Conservation (phyloP, 768 basidiomycete species). For the Pisolithus albus region DNA sequence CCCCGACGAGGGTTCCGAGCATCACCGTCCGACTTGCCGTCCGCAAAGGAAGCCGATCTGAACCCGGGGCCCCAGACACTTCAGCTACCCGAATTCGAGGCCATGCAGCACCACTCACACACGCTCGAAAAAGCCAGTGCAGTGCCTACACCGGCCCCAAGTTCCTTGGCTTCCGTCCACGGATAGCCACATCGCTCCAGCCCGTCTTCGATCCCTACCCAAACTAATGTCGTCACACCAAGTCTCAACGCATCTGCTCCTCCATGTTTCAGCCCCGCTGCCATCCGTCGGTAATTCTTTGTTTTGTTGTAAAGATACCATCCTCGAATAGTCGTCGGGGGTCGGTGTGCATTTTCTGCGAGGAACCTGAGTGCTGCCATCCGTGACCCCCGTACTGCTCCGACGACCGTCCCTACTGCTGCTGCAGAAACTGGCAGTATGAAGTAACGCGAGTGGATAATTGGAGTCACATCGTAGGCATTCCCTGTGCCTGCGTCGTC, state of each 20-base stretch:
- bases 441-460: conserved; percentile 44
- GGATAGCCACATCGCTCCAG: conserved; percentile 30
- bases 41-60: conserved; percentile 56
- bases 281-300: conserved; percentile 83
- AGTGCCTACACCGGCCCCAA: conserved; percentile 62
- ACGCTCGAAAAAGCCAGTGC: conserved; percentile 51
- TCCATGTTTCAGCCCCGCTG: conserved; percentile 64
- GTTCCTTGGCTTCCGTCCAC: conserved; percentile 39
- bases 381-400: conserved; percentile 67
- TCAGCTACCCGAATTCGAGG: not conserved
- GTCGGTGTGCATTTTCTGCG: conserved; percentile 88
- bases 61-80: conserved; percentile 1
- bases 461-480: conserved; percentile 25
- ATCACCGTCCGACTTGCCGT: conserved; percentile 39
- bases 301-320: conserved; percentile 98
- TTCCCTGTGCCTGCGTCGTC: conserved; percentile 6
- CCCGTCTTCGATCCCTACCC: conserved; percentile 46
- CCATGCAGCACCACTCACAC: conserved; percentile 32
- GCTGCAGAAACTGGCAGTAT: conserved; percentile 56
- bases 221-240: conserved; percentile 37
- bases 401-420: conserved; percentile 57
- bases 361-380: conserved; percentile 71
- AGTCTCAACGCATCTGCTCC: conserved; percentile 50
- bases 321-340: conserved; percentile 78
- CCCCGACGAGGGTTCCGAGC: conserved; percentile 56